Percentiles rank a stretch among this genome's conserved stretches.
Evolutionary conservation across 1,284 basidiomycete genomes (phyloP).

Genomic region (Fomitopsis betulina): DNA sequence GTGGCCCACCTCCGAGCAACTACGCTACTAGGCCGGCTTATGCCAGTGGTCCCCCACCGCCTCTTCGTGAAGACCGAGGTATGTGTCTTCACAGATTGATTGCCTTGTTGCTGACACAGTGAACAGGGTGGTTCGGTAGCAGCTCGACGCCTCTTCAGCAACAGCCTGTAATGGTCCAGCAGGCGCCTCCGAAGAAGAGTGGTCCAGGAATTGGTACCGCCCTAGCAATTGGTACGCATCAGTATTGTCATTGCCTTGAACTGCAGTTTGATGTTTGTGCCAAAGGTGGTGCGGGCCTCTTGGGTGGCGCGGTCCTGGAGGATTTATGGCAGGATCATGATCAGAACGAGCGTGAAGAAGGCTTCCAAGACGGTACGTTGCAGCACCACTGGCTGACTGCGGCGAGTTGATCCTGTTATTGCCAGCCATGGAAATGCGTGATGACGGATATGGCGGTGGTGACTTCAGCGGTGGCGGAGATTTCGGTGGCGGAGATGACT

Average conservation of each 20-base stretch:
- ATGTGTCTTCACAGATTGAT: background rate
- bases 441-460: background rate
- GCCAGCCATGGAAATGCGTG: background rate
- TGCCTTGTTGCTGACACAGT: background rate
- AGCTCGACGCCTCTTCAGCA: slow-evolving; percentile 22
- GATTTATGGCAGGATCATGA: slow-evolving; percentile 46
- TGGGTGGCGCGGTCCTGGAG: slow-evolving; percentile 52
- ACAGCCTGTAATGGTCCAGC: slow-evolving; percentile 29
- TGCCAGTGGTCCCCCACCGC: background rate
- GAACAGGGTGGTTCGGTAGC: slow-evolving; percentile 30
- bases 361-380: slow-evolving; percentile 4
- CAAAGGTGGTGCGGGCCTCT: slow-evolving; percentile 51
- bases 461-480: background rate
- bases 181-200: slow-evolving; percentile 34
- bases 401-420: too few species aligned
- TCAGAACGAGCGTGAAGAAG: slow-evolving; percentile 26
- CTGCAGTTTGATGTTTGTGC: background rate
- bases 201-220: slow-evolving; percentile 41
- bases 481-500: background rate
- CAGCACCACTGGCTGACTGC: background rate
- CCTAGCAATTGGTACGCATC: slow-evolving; percentile 34
- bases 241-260: background rate
- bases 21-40: background rate
- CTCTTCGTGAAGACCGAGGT: background rate
- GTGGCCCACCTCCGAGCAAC: slow-evolving; percentile 17